Percentiles rank a stretch among this genome's conserved stretches.
Conservation (phyloP, 2,329 filamentous ascomycete genomes). For the Phialophora verrucosa region DNA sequence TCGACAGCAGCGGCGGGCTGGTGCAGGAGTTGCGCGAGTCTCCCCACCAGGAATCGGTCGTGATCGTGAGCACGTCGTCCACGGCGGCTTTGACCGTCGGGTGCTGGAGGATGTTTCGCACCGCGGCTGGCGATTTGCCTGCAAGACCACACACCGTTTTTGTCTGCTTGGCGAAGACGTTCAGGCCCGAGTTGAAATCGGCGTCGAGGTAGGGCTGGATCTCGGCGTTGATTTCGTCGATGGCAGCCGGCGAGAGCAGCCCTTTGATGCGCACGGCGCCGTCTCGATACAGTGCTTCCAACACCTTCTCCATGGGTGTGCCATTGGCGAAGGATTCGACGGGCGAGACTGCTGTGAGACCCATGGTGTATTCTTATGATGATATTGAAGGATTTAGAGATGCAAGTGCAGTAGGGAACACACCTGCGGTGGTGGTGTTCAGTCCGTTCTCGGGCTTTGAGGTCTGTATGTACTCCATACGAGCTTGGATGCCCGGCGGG, state of each 20-base stretch:
- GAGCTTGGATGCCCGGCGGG: too few species aligned
- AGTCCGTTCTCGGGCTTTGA: too few species aligned
- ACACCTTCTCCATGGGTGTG: constrained; percentile 1
- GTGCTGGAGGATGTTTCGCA: constrained; percentile 10
- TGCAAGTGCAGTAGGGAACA: background rate
- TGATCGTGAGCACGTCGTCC: constrained; percentile 8
- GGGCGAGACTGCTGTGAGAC: constrained; percentile 5
- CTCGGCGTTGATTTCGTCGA: constrained; percentile 13
- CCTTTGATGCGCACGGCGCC: constrained; percentile 6
- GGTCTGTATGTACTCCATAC: too few species aligned
- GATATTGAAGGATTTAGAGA: background rate
- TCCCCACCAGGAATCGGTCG: constrained; percentile 9
- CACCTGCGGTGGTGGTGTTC: too few species aligned
- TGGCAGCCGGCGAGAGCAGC: background rate
- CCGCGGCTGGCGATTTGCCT: constrained; percentile 13
- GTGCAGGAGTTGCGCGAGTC: constrained; percentile 7
- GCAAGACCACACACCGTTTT: constrained; percentile 18
- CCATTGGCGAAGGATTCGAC: constrained; percentile 14
- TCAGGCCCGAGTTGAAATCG: constrained; percentile 13
- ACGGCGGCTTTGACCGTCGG: constrained; percentile 10
- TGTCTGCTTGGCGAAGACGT: constrained; percentile 15
- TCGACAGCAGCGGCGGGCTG: constrained; percentile 10
- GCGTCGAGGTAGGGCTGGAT: constrained; percentile 19
- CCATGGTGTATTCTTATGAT: background rate
- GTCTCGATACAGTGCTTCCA: constrained; percentile 18